A percentile compares a stretch with the other conserved stretches of the same genome.
Conservation (phyloP, 1,139 yeast genomes). For the Yamadazyma sp. region DNA sequence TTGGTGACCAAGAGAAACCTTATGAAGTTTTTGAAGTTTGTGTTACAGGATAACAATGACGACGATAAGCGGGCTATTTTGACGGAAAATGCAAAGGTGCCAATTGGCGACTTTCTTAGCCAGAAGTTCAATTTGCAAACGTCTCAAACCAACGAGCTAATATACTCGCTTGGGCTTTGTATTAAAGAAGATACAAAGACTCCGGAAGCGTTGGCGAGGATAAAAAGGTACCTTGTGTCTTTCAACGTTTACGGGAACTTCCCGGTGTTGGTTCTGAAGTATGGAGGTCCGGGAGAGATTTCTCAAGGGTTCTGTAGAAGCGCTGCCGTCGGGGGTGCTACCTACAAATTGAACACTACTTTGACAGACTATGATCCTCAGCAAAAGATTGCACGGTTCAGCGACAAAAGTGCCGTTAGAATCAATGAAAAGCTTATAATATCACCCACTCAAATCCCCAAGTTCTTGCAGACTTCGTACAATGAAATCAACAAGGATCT, state of each 20-base stretch:
- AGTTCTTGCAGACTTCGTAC: conserved; percentile 37
- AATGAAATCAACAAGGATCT: conserved; percentile 35
- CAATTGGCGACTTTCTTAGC: conserved; percentile 59
- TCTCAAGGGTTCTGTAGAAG: conserved; percentile 97
- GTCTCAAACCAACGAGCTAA: conserved; percentile 78
- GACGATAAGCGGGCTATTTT: conserved; percentile 47
- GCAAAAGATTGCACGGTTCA: conserved; percentile 65
- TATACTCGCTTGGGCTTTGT: conserved; percentile 83
- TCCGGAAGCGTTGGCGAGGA: conserved; percentile 73
- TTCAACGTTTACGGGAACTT: conserved; percentile 92
- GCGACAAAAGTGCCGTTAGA: conserved; percentile 73
- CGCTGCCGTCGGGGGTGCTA: conserved; percentile 98
- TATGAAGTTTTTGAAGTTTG: conserved; percentile 92
- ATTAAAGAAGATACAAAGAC: conserved; percentile 59
- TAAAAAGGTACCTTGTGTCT: conserved; percentile 80
- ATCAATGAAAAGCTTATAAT: conserved; percentile 76
- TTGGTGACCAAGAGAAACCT: conserved; percentile 76
- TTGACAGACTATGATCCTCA: conserved; percentile 63
- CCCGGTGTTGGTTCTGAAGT: conserved; percentile 89
- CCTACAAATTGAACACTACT: conserved; percentile 76
- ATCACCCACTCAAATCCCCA: conserved; percentile 70
- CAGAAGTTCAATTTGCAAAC: conserved; percentile 68
- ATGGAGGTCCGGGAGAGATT: conserved; percentile 95
- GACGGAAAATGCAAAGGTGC: conserved; percentile 52
- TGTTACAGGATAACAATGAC: conserved; percentile 63